A percentile compares a stretch with the other conserved stretches of the same genome.
These are phyloP conservation scores for Sisymbrium altissimum DNA, from an alignment of 345 rosid genomes.

Conservation along the genomic window DNA sequence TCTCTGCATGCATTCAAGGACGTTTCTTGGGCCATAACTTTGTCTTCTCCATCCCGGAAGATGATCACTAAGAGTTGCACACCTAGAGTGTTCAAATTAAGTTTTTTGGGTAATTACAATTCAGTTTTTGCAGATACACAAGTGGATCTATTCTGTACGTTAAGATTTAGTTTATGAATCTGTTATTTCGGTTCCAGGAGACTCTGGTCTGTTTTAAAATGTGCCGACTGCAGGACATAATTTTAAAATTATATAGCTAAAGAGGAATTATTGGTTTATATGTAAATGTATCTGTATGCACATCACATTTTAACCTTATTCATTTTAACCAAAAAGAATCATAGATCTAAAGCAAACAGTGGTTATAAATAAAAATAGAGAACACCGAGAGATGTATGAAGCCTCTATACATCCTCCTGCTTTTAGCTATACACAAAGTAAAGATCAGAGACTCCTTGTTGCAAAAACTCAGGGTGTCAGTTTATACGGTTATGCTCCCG, in stretches of 20 bases:
- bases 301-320: constrained; percentile 21
- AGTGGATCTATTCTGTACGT: background rate
- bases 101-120: background rate
- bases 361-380: background rate
- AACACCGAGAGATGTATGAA: background rate
- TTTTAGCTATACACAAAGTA: constrained; percentile 19
- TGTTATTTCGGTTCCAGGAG: background rate
- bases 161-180: background rate
- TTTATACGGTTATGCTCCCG: constrained; percentile 28
- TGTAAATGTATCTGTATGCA: background rate
- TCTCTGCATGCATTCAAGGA: constrained; percentile 17
- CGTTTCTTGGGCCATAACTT: constrained; percentile 3
- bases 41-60: background rate
- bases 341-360: constrained; percentile 5
- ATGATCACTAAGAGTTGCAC: background rate
- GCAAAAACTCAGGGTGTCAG: constrained; percentile 22
- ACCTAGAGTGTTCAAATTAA: background rate
- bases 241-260: background rate
- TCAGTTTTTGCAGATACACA: background rate
- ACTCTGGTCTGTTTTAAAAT: background rate
- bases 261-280: background rate
- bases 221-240: background rate
- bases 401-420: background rate
- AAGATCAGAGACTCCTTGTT: constrained; percentile 20
- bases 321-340: constrained; percentile 24